Percentiles rank a stretch among this genome's conserved stretches.
These are phyloP conservation scores for Phytophthora ramorum DNA, from an alignment of 352 stramenopile genomes.

Conservation along the genomic window DNA sequence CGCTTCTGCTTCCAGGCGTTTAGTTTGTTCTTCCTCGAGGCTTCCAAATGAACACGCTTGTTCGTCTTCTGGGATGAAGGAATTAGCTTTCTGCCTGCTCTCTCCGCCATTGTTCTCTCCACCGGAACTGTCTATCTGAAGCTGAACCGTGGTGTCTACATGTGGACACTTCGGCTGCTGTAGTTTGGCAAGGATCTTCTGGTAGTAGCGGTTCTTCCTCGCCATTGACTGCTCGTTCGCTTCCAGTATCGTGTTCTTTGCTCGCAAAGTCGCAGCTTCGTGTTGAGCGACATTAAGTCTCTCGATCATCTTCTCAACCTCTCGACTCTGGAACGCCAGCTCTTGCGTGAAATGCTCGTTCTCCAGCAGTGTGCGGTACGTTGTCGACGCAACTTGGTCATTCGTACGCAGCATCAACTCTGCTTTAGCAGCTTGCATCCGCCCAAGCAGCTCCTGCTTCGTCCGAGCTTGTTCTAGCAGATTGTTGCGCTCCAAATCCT, in stretches of 20 bases:
- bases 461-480: slow-evolving; percentile 69
- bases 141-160: not conserved
- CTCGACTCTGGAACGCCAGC: slow-evolving; percentile 70
- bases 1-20: slow-evolving; percentile 35
- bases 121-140: slow-evolving; percentile 13
- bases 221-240: slow-evolving; percentile 62
- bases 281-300: slow-evolving; percentile 50
- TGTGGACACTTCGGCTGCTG: slow-evolving; percentile 25
- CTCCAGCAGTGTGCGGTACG: slow-evolving; percentile 83
- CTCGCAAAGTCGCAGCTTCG: slow-evolving; percentile 50
- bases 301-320: slow-evolving; percentile 77
- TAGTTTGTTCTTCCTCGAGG: slow-evolving; percentile 16
- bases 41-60: not conserved
- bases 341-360: slow-evolving; percentile 83
- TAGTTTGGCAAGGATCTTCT: slow-evolving; percentile 68
- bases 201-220: slow-evolving; percentile 77
- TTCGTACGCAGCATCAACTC: slow-evolving; percentile 64
- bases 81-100: not conserved
- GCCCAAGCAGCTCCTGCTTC: slow-evolving; percentile 74
- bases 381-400: slow-evolving; percentile 71
- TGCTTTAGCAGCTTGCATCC: slow-evolving; percentile 60
- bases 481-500: slow-evolving; percentile 64
- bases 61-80: slow-evolving; percentile 1
- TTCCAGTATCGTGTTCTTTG: slow-evolving; percentile 58
- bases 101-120: slow-evolving; percentile 29